Base-by-base conservation (phyloP, 345 rosid species). In the Eucalyptus marginata region DNA sequence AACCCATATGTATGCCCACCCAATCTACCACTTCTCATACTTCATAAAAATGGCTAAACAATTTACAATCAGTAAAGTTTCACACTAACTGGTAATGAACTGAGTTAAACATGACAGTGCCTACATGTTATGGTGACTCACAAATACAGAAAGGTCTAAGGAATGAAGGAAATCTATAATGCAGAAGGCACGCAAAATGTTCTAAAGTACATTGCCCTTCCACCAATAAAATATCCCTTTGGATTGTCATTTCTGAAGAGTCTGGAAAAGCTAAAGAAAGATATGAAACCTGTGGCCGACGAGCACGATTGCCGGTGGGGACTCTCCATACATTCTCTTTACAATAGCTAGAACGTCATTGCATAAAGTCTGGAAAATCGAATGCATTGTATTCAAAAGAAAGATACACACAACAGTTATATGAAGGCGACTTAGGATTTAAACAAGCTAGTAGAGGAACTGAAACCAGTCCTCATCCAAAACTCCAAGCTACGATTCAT, bases 261-360 rank as follows among this genome's bases (percentile, higher is more conserved):
- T 50, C 86, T 46, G 58, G 79, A 40, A 29, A 76, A 12, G 17
- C 59, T 49, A 84, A 49, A 87, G 44, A 80, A 83, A 51, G 76
- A 76, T 89, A 49, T 20, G 88, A 36, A 91, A 97, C 99, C 99
- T 98, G 95, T 98, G 99, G 89, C 99, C 99, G 86, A 95, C 97
- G 54, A 97, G 96, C 87, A 98, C 94, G 93, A 97, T 96, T 50
- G 99, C 98, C 79, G 99, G 99, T 81, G 97, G 96, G 81, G 95
- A 94, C 88, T 94, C 97, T 89, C 99, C 98, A 91, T 97, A 96
- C 95, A 96, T 86, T 89, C 93, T 95, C 94, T 94, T 98, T 91
- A 96, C 20, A 71, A 97, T 96, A 86, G 97, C 95, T 76, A 94
- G 87, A 89, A 95, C 97, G 92, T 97, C 99, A 92, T 88, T 94